A percentile compares a stretch with the other conserved stretches of the same genome.
These are phyloP conservation scores for Myriosclerotinia curreyana DNA, from an alignment of 2,329 filamentous ascomycete genomes.

Conservation along the genomic window DNA sequence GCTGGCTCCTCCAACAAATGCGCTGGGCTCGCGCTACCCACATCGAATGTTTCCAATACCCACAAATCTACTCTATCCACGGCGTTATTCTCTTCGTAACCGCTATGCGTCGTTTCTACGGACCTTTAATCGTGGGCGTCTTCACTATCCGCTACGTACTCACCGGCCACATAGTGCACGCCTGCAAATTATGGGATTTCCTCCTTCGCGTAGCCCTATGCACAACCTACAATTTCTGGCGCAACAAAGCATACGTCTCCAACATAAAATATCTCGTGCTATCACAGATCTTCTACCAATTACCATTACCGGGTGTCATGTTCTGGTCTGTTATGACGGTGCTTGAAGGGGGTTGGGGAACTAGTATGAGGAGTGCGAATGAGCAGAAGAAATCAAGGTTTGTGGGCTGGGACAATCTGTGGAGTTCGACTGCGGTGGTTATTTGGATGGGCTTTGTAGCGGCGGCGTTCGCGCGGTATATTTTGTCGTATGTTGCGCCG, in stretches of 20 bases:
- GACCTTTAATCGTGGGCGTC: constrained; percentile 36
- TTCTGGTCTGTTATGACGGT: constrained; percentile 41
- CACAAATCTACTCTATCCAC: constrained; percentile 39
- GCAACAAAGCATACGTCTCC: constrained; percentile 37
- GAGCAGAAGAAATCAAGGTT: constrained; percentile 32
- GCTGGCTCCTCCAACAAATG: constrained; percentile 42
- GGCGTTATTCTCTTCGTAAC: constrained; percentile 41
- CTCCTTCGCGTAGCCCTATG: constrained; percentile 35
- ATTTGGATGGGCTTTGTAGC: constrained; percentile 28
- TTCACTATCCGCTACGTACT: constrained; percentile 39
- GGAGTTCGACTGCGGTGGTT: constrained; percentile 25
- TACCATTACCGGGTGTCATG: constrained; percentile 41
- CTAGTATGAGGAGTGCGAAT: constrained; percentile 38
- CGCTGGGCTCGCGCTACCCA: constrained; percentile 41
- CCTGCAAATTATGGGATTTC: constrained; percentile 37
- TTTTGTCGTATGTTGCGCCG: constrained; percentile 15
- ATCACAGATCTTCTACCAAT: constrained; percentile 38
- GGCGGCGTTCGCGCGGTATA: constrained; percentile 23
- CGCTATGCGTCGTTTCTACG: constrained; percentile 38
- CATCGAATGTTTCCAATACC: constrained; percentile 41
- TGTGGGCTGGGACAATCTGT: constrained; percentile 24
- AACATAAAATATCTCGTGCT: constrained; percentile 29
- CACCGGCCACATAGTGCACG: constrained; percentile 34
- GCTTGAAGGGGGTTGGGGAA: constrained; percentile 41
- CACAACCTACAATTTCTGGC: constrained; percentile 37